A percentile compares a stretch with the other conserved stretches of the same genome.
phyloP scores from a whole-genome alignment of 306 rosid genomes.

The Dryas octopetala region DNA sequence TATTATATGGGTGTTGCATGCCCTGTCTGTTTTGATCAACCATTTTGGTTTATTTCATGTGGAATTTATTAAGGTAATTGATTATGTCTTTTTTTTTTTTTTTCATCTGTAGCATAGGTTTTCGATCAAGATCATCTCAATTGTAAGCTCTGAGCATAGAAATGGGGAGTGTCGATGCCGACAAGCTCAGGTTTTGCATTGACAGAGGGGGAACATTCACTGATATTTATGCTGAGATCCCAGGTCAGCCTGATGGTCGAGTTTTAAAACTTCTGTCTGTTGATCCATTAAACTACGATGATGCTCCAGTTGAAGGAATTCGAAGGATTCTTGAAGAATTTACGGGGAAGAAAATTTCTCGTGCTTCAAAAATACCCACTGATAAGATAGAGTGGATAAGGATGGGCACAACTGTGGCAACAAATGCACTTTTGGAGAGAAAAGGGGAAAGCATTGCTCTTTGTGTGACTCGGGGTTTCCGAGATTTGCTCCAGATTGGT shows the following conservation, averaged over 20 bases:
- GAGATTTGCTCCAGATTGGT: slow-evolving; percentile 82
- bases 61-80: not conserved
- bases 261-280: slow-evolving; percentile 86
- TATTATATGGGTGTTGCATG: not conserved
- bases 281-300: slow-evolving; percentile 86
- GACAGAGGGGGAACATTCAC: slow-evolving; percentile 97
- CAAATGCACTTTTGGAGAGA: slow-evolving; percentile 88
- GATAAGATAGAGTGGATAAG: slow-evolving; percentile 95
- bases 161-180: slow-evolving; percentile 46
- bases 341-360: slow-evolving; percentile 48
- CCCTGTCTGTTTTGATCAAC: not conserved
- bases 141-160: slow-evolving; percentile 15
- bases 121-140: not conserved
- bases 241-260: slow-evolving; percentile 62
- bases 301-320: slow-evolving; percentile 92
- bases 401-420: slow-evolving; percentile 97
- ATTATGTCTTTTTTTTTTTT: not conserved
- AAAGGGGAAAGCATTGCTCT: slow-evolving; percentile 91
- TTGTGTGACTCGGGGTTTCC: slow-evolving; percentile 86
- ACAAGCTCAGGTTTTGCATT: slow-evolving; percentile 77
- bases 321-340: slow-evolving; percentile 78
- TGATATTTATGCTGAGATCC: slow-evolving; percentile 88
- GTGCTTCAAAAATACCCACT: slow-evolving; percentile 67
- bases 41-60: not conserved
- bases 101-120: slow-evolving; percentile 2